Conservation (phyloP, 2,329 filamentous ascomycete species). For the Magnaporthiopsis rhizophila region DNA sequence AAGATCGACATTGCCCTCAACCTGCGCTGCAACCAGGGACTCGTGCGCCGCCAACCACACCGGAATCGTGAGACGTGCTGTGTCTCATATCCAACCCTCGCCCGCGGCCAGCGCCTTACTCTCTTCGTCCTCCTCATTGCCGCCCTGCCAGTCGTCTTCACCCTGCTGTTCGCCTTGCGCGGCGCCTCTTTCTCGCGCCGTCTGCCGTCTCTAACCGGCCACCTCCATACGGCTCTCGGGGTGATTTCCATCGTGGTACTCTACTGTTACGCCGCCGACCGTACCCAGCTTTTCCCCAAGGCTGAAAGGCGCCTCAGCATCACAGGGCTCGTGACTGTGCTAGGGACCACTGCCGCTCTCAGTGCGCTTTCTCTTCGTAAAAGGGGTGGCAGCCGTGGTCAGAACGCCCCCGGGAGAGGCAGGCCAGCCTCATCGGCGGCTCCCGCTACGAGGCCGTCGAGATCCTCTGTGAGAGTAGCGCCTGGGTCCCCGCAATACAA, state of each 20-base stretch:
- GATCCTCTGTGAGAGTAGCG: too few relatives aligned
- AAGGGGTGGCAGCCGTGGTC: neutral
- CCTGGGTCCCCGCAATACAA: neutral
- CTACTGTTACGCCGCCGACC: constrained; percentile 46
- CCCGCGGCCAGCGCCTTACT: constrained; percentile 26
- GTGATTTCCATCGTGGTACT: constrained; percentile 4
- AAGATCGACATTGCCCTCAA: constrained; percentile 47
- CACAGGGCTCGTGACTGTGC: constrained; percentile 14
- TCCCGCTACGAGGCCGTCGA: neutral
- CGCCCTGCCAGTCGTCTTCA: constrained; percentile 19
- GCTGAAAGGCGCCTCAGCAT: constrained; percentile 32
- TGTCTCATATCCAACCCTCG: constrained; percentile 30
- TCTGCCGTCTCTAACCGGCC: constrained; percentile 3
- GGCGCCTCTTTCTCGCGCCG: neutral
- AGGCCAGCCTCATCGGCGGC: neutral
- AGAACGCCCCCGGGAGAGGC: neutral
- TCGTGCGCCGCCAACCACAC: constrained; percentile 23
- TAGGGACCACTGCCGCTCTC: neutral
- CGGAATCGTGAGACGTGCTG: constrained; percentile 46
- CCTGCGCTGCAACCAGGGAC: constrained; percentile 42
- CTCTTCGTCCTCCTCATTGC: constrained; percentile 18
- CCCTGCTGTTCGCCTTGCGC: neutral
- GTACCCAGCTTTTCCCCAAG: constrained; percentile 45
- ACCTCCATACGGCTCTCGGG: neutral
- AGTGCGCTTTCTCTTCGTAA: neutral